Base-by-base conservation (phyloP, 2,329 filamentous ascomycete species). In the Coniochaeta sp. region DNA sequence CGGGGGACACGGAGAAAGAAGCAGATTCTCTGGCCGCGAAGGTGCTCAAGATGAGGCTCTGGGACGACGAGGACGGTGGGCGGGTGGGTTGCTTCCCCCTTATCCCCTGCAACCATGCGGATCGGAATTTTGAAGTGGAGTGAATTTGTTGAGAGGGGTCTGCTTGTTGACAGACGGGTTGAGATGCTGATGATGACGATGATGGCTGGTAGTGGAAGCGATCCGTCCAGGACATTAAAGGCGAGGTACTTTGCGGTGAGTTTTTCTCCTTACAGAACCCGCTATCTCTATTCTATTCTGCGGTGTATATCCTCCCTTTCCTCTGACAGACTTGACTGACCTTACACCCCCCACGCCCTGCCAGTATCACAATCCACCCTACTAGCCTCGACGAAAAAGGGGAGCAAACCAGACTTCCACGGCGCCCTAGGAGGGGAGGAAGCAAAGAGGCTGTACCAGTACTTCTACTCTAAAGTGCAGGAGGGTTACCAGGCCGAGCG, bases 341-440 rank as follows among this genome's bases (percentile, higher is more conserved):
- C 19, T n/a, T n/a, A n/a, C n/a, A n/a, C n/a, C n/a, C n/a, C n/a
- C n/a, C n/a, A n/a, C n/a, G n/a, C n/a, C n/a, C 26, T n/a, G 6
- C 50, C 70, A 96, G 93, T 99, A 54, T 98, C 95, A 16, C 95
- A 99, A 76, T 99, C 99, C 71, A 99, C 95, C 2, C 83, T 99
- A 11, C 82, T 96, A 57, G 96, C 92, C 55, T 89, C 88, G 54
- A 93, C 93, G n/a, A 96, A 93, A 71, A 98, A 98, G 74, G 93
- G 93, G 64, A 93, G 87, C 71, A 98, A 96, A 73, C 96, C 95
- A 36, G 90, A 96, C 72, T 99, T 99, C 68, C 93, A 96, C 72
- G 90, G 89, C 14, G 93, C 95, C 6, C 88, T 93, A 63, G 85
- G 85, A 56, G 88, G 88, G 3, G 85, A 90, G 12, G 86, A 93